Base-by-base conservation (phyloP, 2,329 filamentous ascomycete species). In the Phaeosphaeriaceae sp. region DNA sequence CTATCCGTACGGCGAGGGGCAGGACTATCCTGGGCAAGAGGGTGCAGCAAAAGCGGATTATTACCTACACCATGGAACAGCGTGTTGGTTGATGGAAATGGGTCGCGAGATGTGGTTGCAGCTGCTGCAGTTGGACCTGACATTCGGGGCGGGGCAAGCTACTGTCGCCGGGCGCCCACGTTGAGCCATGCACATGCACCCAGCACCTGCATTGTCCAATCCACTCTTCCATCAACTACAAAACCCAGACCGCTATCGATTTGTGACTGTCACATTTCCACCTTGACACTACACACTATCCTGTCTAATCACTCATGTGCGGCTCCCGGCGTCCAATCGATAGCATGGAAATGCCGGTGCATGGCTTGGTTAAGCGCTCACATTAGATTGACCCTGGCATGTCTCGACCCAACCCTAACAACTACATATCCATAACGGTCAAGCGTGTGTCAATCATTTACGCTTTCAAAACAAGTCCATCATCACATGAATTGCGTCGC, bases 221-320 rank as follows among this genome's bases (percentile, higher is more conserved):
- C 43, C 48, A 28, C 18, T 26, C 30, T 45, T 46, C 37, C 46
- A 54, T 40, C 48, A 62, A 55, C 59, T 36, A 46, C 41, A 39
- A 42, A 43, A 28, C 12, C 38, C 54, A 59, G 51, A 53, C 57
- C 46, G 50, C 52, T 42, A 47, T 53, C 43, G 20, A 39, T 46
- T 46, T 51, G 45, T 37, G 42, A 46, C 41, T 4, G 53, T 66
- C 67, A 67, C 67, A 66, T 54, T 56, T 48, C 60, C 60, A 56
- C 56, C 53, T 61, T 46, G 39, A 29, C 41, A 35, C 46, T 12
- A n/a, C 34, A 43, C 52, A 47, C 34, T 40, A 26, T 43, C 48
- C 50, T 57, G 67, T 58, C 46, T 60, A 48, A 66, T 66, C 68
- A 64, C 59, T 53, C 64, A 45, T 62, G 18, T 60, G 63, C 61